These are phyloP conservation scores for Cyphellophora attinorum DNA, from an alignment of 2,329 filamentous ascomycete species.

Conservation along the genomic window DNA sequence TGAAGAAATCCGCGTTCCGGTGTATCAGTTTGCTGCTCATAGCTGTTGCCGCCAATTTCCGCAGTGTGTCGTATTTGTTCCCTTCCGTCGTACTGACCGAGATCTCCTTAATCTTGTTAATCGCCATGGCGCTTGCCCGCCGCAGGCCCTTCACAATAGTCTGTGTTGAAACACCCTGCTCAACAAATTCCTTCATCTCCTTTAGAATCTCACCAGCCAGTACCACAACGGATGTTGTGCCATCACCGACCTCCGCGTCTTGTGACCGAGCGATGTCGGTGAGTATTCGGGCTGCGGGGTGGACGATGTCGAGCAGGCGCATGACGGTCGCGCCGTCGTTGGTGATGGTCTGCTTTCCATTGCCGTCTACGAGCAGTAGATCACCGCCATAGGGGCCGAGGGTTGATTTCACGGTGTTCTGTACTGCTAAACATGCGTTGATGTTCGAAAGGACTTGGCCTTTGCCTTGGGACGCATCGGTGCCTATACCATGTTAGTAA, in stretches of 20 bases:
- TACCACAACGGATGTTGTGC: constrained; percentile 94
- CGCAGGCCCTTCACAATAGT: constrained; percentile 94
- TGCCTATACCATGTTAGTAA: constrained; percentile 50
- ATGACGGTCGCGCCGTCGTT: constrained; percentile 99
- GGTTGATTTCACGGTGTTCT: constrained; percentile 90
- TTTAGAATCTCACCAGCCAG: constrained; percentile 96
- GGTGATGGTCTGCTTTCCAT: constrained; percentile 93
- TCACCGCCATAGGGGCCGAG: constrained; percentile 95
- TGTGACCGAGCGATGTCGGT: constrained; percentile 97
- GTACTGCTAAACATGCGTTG: constrained; percentile 93
- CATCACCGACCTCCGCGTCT: constrained; percentile 97
- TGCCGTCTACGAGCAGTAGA: constrained; percentile 87
- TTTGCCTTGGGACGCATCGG: constrained; percentile 93
- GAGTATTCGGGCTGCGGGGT: constrained; percentile 92
- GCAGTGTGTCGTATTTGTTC: constrained; percentile 77
- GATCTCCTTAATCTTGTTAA: constrained; percentile 99
- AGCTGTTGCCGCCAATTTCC: constrained; percentile 83
- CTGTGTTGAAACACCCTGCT: constrained; percentile 94
- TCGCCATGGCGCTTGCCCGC: constrained; percentile 77
- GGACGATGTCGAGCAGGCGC: constrained; percentile 99
- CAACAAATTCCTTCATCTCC: constrained; percentile 90
- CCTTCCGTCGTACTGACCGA: constrained; percentile 73
- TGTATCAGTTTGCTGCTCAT: constrained; percentile 99
- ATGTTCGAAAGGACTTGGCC: constrained; percentile 97
- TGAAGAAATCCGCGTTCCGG: constrained; percentile 93